Evolutionary conservation across 2,329 filamentous ascomycete species (phyloP), one percentile per base, ranked within the genome.

Genomic region (Neopestalotiopsis clavispora): DNA sequence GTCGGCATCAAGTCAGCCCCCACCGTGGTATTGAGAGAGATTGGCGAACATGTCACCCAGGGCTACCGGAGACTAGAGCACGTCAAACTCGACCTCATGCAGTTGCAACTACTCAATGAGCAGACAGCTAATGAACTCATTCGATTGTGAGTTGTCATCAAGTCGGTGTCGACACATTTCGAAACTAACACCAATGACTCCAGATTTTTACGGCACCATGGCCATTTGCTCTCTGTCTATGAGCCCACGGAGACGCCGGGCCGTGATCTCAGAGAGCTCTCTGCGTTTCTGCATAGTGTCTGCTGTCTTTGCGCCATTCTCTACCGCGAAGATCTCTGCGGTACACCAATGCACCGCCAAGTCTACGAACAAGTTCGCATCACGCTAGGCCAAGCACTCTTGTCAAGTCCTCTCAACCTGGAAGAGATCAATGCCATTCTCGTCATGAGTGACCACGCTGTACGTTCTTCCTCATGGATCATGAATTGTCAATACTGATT

Each of bases 361-460:
- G 76, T 82, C 1, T 82, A 82, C 58, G 80, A 82, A 45, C 80
- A 81, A 69, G 78, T 82, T 17, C 76, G 80, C 7, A 66, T 77
- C 13, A 79, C 76, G 32, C 75, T 83, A 4, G 81, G 81, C 1
- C 80, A 82, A 67, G 78, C 80, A 20, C 73, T 83, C 23, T 72
- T 83, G 2, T 77, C 78, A 13, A 83, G 79, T 40, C 81, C 80
- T 4, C 66, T 83, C n/a, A 78, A 78, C 23, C 71, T 83, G 17
- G 80, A 82, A 64, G 81, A 83, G 67, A 78, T 83, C 28, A 81
- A 79, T 42, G 81, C 80, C 2, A 74, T 83, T 63, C 74, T 83
- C 17, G 77, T 83, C 52, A 81, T 81, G 75, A 80, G 80, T 58
- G 76, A 78, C 32, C 78, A 78, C 69, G 75, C 75, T 13, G 77